Percentiles rank a stretch among this genome's conserved stretches.
phyloP scores from a whole-genome alignment of 1,284 basidiomycete genomes.

The Rugosomyces carneus region DNA sequence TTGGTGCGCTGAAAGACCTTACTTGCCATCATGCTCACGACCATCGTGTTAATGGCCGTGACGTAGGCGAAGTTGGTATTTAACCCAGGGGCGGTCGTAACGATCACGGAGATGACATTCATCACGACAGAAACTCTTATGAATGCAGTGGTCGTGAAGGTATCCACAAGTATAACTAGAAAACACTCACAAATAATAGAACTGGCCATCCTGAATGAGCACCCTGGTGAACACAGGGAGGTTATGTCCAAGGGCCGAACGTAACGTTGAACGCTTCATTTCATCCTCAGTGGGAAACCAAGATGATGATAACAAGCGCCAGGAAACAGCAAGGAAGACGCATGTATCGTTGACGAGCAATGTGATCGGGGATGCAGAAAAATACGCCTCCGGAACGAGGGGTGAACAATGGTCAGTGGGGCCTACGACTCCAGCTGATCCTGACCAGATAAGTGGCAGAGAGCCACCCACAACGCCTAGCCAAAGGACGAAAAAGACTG shows the following conservation, averaged over 20 bases:
- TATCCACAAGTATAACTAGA: too few relatives aligned
- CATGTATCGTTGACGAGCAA: conserved; percentile 4
- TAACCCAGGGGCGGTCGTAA: neutral
- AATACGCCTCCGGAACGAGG: neutral
- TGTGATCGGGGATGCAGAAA: neutral
- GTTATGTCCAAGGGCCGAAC: neutral
- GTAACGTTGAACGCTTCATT: neutral
- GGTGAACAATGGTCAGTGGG: conserved; percentile 2
- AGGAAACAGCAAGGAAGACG: conserved; percentile 10
- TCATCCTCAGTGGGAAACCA: neutral
- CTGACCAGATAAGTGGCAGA: neutral
- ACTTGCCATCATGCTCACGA: conserved; percentile 12
- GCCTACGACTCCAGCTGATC: neutral
- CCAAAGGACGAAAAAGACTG: conserved; percentile 25
- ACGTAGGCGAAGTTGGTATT: conserved; percentile 1
- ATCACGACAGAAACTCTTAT: conserved; percentile 3
- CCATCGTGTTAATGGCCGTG: neutral
- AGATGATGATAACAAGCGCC: conserved; percentile 1
- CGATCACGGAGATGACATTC: conserved; percentile 7
- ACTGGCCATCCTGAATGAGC: conserved; percentile 1
- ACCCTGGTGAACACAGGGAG: conserved; percentile 1
- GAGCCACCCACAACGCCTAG: conserved; percentile 20
- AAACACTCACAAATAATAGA: neutral
- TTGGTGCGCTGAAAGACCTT: conserved; percentile 10
- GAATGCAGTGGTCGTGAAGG: too few relatives aligned